Conservation (phyloP, 2,329 filamentous ascomycete genomes). For the Botryotinia globosa region DNA sequence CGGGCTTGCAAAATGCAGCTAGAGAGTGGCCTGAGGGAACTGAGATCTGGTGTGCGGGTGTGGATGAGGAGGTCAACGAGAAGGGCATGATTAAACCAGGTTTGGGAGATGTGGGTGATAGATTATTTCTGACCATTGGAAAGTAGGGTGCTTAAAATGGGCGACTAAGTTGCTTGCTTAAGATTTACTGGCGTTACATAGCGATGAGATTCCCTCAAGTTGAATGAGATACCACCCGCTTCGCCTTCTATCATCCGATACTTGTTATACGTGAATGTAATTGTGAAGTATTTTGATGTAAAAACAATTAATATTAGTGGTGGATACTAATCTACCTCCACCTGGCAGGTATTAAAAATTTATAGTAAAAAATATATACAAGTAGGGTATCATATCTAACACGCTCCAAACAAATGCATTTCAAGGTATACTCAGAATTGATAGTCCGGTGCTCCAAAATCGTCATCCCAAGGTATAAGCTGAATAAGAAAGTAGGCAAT, state of each 20-base stretch:
- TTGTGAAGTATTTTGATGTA: background rate
- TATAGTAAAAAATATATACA: constrained; percentile 21
- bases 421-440: constrained; percentile 14
- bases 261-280: background rate
- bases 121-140: constrained; percentile 83
- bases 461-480: constrained; percentile 34
- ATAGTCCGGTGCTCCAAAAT: constrained; percentile 17
- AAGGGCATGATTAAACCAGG: constrained; percentile 89
- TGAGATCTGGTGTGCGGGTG: constrained; percentile 77
- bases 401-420: constrained; percentile 8
- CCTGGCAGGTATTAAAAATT: constrained; percentile 9
- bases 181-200: background rate
- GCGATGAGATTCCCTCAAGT: background rate
- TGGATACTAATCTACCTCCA: constrained; percentile 22
- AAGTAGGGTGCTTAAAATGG: constrained; percentile 53
- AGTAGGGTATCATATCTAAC: constrained; percentile 23
- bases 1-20: constrained; percentile 70
- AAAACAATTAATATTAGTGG: constrained; percentile 15
- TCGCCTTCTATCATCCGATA: background rate
- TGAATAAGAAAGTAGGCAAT: constrained; percentile 26
- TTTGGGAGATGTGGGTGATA: constrained; percentile 84
- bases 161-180: background rate
- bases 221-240: constrained; percentile 16
- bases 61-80: constrained; percentile 72
- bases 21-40: constrained; percentile 74